A percentile compares a stretch with the other conserved stretches of the same genome.
Evolutionary conservation across 2,329 filamentous ascomycete species (phyloP).

Genomic region (Lachnellula arida): DNA sequence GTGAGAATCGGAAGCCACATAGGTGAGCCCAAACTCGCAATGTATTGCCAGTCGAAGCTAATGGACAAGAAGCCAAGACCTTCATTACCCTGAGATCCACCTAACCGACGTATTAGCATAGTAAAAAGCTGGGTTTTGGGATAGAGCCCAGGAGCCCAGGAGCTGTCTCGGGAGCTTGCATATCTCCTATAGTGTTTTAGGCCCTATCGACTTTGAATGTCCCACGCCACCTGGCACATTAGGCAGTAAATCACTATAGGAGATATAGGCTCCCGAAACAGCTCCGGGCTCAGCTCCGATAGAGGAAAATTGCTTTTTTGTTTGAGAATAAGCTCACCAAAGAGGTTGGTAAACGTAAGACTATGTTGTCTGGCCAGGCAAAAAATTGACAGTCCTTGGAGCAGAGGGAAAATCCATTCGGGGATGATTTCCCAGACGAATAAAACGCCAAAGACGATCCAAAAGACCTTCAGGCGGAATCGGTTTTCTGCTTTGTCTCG

Average conservation of each 20-base stretch:
- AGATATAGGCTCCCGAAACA: too few relatives aligned
- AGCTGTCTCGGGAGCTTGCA: too few relatives aligned
- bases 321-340: too few relatives aligned
- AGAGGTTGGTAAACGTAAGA: conserved; percentile 42
- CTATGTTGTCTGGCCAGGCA: conserved; percentile 38
- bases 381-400: conserved; percentile 39
- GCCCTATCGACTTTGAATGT: too few relatives aligned
- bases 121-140: too few relatives aligned
- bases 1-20: conserved; percentile 32
- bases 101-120: too few relatives aligned
- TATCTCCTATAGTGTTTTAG: too few relatives aligned
- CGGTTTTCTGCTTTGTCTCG: conserved; percentile 32
- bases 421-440: conserved; percentile 46
- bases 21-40: conserved; percentile 25
- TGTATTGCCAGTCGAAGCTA: conserved; percentile 42
- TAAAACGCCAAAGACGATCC: conserved; percentile 28
- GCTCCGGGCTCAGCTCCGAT: too few relatives aligned
- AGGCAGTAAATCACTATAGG: too few relatives aligned
- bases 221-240: too few relatives aligned
- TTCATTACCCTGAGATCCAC: conserved; percentile 42
- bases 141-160: too few relatives aligned
- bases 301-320: too few relatives aligned
- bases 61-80: conserved; percentile 38
- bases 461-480: conserved; percentile 34
- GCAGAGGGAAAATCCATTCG: conserved; percentile 36